phyloP scores from a whole-genome alignment of 2,329 filamentous ascomycete species.

The Aureobasidium sp. region DNA sequence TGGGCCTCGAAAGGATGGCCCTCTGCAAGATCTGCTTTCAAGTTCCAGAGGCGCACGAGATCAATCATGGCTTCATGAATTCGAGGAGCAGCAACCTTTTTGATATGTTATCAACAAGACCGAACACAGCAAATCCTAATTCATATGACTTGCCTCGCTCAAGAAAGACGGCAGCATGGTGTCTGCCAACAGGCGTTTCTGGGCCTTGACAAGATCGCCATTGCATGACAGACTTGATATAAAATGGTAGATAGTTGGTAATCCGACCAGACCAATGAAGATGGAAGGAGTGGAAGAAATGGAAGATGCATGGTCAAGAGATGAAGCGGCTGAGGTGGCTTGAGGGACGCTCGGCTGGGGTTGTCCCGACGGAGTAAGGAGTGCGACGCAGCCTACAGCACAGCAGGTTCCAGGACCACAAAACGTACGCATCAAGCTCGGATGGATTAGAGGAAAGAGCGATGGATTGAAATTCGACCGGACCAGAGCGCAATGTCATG shows the following conservation, averaged over 20 bases:
- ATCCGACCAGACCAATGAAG: background rate
- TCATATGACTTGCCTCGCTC: conserved; percentile 14
- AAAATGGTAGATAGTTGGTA: background rate
- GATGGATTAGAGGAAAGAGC: background rate
- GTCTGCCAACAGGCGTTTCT: conserved; percentile 23
- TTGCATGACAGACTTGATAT: background rate
- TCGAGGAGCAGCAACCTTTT: conserved; percentile 22
- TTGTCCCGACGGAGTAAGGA: background rate
- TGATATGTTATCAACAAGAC: background rate
- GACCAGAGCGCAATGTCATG: conserved; percentile 26
- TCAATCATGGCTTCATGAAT: conserved; percentile 20
- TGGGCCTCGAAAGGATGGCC: conserved; percentile 27
- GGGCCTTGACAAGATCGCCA: conserved; percentile 15
- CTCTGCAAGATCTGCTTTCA: conserved; percentile 24
- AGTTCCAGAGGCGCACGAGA: conserved; percentile 27
- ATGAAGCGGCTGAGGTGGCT: background rate
- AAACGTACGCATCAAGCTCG: background rate
- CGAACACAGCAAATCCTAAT: background rate
- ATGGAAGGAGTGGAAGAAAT: background rate
- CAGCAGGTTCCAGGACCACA: background rate
- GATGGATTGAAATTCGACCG: conserved; percentile 13
- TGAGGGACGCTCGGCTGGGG: background rate
- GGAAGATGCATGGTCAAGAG: background rate
- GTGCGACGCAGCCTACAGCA: background rate
- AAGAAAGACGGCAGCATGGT: conserved; percentile 25